Conservation (phyloP, 78 protist species). For the Dictyostelium capitatum region DNA sequence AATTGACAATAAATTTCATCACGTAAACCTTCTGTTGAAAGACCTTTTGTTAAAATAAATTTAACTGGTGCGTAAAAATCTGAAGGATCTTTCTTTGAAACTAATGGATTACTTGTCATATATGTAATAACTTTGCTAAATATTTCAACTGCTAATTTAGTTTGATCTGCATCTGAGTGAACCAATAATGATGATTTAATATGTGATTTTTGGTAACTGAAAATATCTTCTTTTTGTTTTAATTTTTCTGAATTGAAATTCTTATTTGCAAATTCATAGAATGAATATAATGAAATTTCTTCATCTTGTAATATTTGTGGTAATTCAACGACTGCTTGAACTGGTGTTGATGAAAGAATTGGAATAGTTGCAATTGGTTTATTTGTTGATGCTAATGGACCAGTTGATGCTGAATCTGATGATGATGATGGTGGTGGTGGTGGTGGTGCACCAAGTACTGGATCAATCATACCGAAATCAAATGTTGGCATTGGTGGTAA, state of each 20-base stretch:
- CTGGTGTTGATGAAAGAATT: background rate
- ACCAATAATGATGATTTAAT: conserved; percentile 45
- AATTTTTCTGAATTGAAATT: conserved; percentile 44
- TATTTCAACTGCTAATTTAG: conserved; percentile 58
- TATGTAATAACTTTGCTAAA: conserved; percentile 26
- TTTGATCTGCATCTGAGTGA: conserved; percentile 11
- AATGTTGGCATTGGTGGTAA: conserved; percentile 61
- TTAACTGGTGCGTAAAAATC: conserved; percentile 67
- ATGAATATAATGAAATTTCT: conserved; percentile 62
- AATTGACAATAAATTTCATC: conserved; percentile 83
- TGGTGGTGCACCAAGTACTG: conserved; percentile 59
- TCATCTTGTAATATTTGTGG: conserved; percentile 67
- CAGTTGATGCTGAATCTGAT: background rate
- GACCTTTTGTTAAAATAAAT: conserved; percentile 69
- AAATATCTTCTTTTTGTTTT: conserved; percentile 72
- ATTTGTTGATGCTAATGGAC: background rate
- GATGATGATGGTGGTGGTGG: conserved; percentile 47
- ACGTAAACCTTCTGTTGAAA: conserved; percentile 52
- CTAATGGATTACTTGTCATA: conserved; percentile 31
- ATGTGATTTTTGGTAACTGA: conserved; percentile 55
- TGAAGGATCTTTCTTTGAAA: conserved; percentile 29
- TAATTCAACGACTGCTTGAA: background rate
- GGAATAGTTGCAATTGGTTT: background rate
- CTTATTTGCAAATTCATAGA: conserved; percentile 77
- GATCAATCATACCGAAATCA: conserved; percentile 29